Conservation (phyloP, 495 filamentous ascomycete species). For the Astrothelium macrocarpum region DNA sequence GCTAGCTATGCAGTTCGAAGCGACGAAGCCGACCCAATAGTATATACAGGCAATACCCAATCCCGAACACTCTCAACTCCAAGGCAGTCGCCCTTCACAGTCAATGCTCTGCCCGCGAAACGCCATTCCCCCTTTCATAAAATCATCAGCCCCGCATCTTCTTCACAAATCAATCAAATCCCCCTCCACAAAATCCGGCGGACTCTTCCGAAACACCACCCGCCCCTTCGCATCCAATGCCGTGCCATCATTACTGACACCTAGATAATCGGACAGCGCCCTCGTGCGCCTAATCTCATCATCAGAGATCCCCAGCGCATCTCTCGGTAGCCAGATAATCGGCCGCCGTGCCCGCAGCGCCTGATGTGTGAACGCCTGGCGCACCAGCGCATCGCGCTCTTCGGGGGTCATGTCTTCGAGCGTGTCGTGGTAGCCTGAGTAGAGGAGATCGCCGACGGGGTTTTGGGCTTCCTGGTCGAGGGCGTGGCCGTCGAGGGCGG, state of each 20-base stretch:
- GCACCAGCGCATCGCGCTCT: conserved; percentile 77
- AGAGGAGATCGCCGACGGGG: conserved; percentile 66
- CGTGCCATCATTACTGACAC: conserved; percentile 12
- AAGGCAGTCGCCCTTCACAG: too few relatives aligned
- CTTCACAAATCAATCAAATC: conserved; percentile 74
- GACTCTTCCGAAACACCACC: conserved; percentile 74
- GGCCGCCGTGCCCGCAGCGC: conserved; percentile 79
- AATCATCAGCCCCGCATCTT: neutral
- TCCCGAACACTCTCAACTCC: too few relatives aligned
- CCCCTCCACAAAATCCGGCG: conserved; percentile 85
- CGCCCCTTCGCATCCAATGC: conserved; percentile 4
- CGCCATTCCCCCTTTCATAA: too few relatives aligned
- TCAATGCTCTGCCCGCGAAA: neutral
- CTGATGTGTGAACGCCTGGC: conserved; percentile 82
- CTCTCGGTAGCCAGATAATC: conserved; percentile 88
- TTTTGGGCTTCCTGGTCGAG: conserved; percentile 59
- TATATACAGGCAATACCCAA: too few relatives aligned
- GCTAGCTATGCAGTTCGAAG: too few relatives aligned
- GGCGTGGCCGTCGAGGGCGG: neutral
- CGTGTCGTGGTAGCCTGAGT: conserved; percentile 77
- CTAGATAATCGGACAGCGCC: conserved; percentile 44
- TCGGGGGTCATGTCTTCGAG: conserved; percentile 90
- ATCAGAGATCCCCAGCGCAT: conserved; percentile 82
- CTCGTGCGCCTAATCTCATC: conserved; percentile 78
- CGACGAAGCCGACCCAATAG: too few relatives aligned